These are phyloP conservation scores for Beauveria pseudobassiana DNA, from an alignment of 2,329 filamentous ascomycete genomes.

Conservation along the genomic window DNA sequence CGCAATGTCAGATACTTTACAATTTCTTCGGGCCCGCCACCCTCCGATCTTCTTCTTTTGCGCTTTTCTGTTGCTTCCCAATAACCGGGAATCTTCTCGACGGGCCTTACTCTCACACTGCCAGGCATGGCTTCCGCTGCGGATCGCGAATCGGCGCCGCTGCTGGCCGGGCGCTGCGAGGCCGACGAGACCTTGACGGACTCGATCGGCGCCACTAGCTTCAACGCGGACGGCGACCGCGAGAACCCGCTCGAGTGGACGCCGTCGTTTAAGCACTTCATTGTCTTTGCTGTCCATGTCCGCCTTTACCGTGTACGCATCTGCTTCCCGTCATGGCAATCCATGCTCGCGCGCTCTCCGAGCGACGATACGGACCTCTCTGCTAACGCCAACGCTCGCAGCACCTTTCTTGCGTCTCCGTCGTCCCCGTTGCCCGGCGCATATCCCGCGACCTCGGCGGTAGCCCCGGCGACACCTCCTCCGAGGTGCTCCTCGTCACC, in stretches of 20 bases:
- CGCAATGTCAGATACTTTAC: not conserved
- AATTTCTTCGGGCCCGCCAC: not conserved
- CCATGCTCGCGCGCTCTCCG: no score
- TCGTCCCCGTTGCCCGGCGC: constrained; percentile 44
- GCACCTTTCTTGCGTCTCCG: constrained; percentile 49
- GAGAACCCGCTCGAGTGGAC: constrained; percentile 12
- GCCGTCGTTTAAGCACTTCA: constrained; percentile 4
- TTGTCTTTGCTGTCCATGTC: constrained; percentile 8
- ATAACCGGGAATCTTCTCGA: not conserved
- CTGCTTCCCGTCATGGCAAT: not conserved
- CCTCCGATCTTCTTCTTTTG: not conserved
- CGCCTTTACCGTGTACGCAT: constrained; percentile 1
- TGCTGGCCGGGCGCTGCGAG: not conserved
- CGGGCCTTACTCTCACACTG: not conserved
- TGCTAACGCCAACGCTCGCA: constrained; percentile 17
- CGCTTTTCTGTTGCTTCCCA: not conserved
- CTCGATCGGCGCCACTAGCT: constrained; percentile 6
- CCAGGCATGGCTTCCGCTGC: not conserved
- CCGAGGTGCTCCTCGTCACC: constrained; percentile 57
- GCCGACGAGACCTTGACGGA: not conserved
- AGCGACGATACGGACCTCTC: not conserved
- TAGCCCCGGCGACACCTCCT: constrained; percentile 33
- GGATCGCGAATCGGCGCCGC: not conserved
- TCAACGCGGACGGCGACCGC: constrained; percentile 15
- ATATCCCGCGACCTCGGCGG: constrained; percentile 41